These are phyloP conservation scores for Hypsizygus marmoreus DNA, from an alignment of 768 basidiomycete genomes.

Conservation along the genomic window DNA sequence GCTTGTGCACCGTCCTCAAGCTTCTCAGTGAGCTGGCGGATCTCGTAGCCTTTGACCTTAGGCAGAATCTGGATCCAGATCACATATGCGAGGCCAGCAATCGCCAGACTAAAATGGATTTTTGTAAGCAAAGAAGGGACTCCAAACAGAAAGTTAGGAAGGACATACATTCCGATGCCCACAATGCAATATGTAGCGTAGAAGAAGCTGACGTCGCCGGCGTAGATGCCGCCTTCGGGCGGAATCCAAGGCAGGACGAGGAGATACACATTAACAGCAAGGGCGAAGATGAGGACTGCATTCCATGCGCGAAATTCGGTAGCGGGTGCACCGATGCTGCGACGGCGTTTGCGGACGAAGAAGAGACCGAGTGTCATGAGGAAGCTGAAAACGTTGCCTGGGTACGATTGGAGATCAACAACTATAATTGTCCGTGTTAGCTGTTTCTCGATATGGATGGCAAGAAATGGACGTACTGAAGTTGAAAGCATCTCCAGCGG, in stretches of 20 bases:
- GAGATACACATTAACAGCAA: slow-evolving; percentile 40
- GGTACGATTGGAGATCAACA: slow-evolving; percentile 42
- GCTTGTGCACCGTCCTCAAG: slow-evolving; percentile 36
- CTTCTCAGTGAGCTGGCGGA: slow-evolving; percentile 47
- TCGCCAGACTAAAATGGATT: slow-evolving; percentile 23
- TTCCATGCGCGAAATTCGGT: slow-evolving; percentile 41
- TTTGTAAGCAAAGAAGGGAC: background rate
- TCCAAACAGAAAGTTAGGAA: background rate
- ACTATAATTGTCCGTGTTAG: slow-evolving; percentile 20
- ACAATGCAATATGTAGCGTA: slow-evolving; percentile 44
- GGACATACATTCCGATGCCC: slow-evolving; percentile 35
- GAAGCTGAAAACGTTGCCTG: slow-evolving; percentile 37
- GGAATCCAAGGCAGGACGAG: slow-evolving; percentile 45
- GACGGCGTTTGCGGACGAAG: slow-evolving; percentile 34
- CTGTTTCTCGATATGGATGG: background rate
- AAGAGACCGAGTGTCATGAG: slow-evolving; percentile 36
- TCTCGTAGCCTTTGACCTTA: slow-evolving; percentile 40
- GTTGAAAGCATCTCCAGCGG: slow-evolving; percentile 45
- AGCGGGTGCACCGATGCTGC: slow-evolving; percentile 30
- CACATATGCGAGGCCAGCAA: slow-evolving; percentile 31
- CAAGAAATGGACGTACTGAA: slow-evolving; percentile 31
- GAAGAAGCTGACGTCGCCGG: slow-evolving; percentile 43
- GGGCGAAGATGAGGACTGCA: slow-evolving; percentile 32
- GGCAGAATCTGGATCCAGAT: slow-evolving; percentile 45
- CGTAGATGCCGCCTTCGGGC: slow-evolving; percentile 37